These are phyloP conservation scores for Pestalotiopsis sp. DNA, from an alignment of 2,329 filamentous ascomycete species.

Conservation along the genomic window DNA sequence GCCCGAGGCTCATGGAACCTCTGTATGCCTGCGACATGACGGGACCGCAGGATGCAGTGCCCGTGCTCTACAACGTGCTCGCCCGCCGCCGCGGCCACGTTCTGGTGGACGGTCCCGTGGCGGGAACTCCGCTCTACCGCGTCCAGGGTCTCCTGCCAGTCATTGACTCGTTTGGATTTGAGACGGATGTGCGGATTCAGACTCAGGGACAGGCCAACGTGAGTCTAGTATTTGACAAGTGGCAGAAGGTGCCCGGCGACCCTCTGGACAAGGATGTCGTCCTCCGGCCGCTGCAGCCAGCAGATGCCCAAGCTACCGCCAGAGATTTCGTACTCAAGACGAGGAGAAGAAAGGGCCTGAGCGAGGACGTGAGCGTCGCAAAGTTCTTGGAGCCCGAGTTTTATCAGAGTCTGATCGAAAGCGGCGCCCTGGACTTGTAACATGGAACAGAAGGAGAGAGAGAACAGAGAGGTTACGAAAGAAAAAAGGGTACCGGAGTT, in stretches of 20 bases:
- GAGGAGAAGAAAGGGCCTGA: constrained; percentile 86
- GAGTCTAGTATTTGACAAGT: constrained; percentile 91
- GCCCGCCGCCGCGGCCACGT: constrained; percentile 89
- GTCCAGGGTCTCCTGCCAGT: constrained; percentile 91
- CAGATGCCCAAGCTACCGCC: constrained; percentile 84
- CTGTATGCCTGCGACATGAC: constrained; percentile 93
- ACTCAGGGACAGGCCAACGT: constrained; percentile 92
- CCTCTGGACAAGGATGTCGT: constrained; percentile 87
- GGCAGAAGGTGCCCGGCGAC: constrained; percentile 95
- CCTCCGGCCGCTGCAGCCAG: constrained; percentile 83
- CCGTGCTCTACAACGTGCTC: constrained; percentile 88
- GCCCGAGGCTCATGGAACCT: constrained; percentile 94
- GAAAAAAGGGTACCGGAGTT: background rate
- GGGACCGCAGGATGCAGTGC: constrained; percentile 86
- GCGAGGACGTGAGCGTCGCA: constrained; percentile 92
- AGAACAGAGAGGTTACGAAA: background rate
- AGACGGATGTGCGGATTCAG: constrained; percentile 95
- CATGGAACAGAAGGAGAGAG: background rate
- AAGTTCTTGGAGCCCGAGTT: constrained; percentile 97
- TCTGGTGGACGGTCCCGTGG: constrained; percentile 89
- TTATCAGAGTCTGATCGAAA: constrained; percentile 85
- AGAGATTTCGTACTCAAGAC: constrained; percentile 98
- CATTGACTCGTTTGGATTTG: constrained; percentile 97
- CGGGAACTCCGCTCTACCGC: constrained; percentile 90
- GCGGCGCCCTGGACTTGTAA: constrained; percentile 69